Percentiles rank a stretch among this genome's conserved stretches.
These are phyloP conservation scores for Blastomyces gilchristii DNA, from an alignment of 2,329 filamentous ascomycete species.

Conservation along the genomic window DNA sequence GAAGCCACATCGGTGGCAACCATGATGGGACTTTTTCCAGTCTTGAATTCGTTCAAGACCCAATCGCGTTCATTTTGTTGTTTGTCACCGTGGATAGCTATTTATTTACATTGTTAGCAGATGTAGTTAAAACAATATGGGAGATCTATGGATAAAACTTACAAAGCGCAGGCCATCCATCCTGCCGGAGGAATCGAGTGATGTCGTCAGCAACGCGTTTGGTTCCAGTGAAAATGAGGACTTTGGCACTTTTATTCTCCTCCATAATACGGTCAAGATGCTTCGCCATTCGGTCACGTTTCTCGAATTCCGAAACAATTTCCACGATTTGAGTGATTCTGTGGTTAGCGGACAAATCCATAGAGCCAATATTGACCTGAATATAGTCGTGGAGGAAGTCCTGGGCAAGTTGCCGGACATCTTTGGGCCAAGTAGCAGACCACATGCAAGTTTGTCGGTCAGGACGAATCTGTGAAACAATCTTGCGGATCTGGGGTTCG, in stretches of 20 bases:
- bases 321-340: conserved; percentile 97
- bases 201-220: conserved; percentile 97
- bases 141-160: conserved; percentile 36
- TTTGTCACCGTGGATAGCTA: conserved; percentile 97
- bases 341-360: conserved; percentile 94
- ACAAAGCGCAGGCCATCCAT: conserved; percentile 96
- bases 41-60: conserved; percentile 99
- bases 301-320: conserved; percentile 91
- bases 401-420: conserved; percentile 80
- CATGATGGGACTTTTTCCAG: conserved; percentile 98
- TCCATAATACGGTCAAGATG: conserved; percentile 98
- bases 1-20: conserved; percentile 99
- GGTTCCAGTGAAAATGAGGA: conserved; percentile 77
- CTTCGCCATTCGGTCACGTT: conserved; percentile 95
- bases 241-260: conserved; percentile 76
- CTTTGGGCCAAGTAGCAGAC: conserved; percentile 99
- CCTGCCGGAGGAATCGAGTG: conserved; percentile 90
- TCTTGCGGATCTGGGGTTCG: conserved; percentile 98
- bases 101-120: conserved; percentile 37
- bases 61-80: conserved; percentile 99
- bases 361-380: conserved; percentile 95
- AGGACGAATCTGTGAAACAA: conserved; percentile 91
- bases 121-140: not conserved
- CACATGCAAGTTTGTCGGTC: conserved; percentile 99
- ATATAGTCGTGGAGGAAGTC: conserved; percentile 95